Evolutionary conservation across 148 eudicot genomes (phyloP).

Genomic region (Diospyros lotus): DNA sequence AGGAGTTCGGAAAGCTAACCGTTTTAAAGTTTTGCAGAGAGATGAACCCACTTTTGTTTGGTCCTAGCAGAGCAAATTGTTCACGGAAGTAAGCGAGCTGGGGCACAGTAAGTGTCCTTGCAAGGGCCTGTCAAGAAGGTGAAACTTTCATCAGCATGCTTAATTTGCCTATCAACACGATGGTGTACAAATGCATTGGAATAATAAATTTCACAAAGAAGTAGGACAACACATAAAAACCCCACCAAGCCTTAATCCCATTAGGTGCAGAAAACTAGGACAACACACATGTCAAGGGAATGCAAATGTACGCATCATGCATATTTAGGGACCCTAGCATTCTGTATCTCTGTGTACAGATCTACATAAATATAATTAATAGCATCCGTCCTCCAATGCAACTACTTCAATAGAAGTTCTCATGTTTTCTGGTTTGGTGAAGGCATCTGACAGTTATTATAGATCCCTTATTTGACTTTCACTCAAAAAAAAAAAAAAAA

Average conservation of each 20-base stretch:
- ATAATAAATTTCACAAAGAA: too few species aligned
- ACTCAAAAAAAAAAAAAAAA: background rate
- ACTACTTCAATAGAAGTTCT: background rate
- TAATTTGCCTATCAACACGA: background rate
- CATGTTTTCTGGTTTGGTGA: background rate
- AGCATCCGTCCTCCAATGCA: background rate
- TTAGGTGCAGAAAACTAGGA: background rate
- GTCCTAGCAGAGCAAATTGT: slow-evolving; percentile 74
- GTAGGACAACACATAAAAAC: too few species aligned
- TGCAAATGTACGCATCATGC: background rate
- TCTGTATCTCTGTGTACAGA: background rate
- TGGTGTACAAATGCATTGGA: too few species aligned
- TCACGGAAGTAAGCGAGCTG: slow-evolving; percentile 75
- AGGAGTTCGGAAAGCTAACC: slow-evolving; percentile 28
- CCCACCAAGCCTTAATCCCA: too few species aligned
- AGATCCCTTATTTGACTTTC: background rate
- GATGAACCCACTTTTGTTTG: slow-evolving; percentile 75
- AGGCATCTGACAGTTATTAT: background rate
- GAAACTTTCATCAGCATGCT: slow-evolving; percentile 9
- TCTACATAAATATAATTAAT: background rate
- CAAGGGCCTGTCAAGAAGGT: slow-evolving; percentile 62
- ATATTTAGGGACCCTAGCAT: background rate
- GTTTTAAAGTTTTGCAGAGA: slow-evolving; percentile 66
- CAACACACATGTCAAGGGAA: background rate
- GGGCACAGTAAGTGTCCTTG: slow-evolving; percentile 71